These are phyloP conservation scores for Diutina sp. DNA, from an alignment of 1,139 yeast genomes.

Conservation along the genomic window DNA sequence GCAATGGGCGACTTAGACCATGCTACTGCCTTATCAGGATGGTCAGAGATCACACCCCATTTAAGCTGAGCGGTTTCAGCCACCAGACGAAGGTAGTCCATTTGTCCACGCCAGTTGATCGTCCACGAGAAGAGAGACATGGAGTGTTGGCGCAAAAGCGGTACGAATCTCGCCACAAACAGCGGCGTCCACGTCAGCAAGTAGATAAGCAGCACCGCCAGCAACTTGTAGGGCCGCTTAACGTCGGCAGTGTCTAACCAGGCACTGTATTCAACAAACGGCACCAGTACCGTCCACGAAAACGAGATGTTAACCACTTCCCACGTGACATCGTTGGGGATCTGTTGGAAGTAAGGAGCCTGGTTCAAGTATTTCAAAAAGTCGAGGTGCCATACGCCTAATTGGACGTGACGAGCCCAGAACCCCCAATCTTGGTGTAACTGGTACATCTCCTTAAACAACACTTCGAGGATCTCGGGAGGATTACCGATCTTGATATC, in stretches of 20 bases:
- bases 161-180: conserved; percentile 24
- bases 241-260: conserved; percentile 16
- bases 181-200: conserved; percentile 26
- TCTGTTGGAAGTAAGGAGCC: conserved; percentile 20
- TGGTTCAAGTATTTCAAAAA: conserved; percentile 44
- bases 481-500: conserved; percentile 1
- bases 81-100: conserved; percentile 25
- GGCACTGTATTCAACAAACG: conserved; percentile 23
- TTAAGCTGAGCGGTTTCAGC: conserved; percentile 14
- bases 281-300: conserved; percentile 22
- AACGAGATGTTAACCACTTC: conserved; percentile 26
- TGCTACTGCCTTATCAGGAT: conserved; percentile 31
- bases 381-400: conserved; percentile 19
- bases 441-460: background rate
- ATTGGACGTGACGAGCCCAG: background rate
- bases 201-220: conserved; percentile 28
- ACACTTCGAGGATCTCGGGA: background rate
- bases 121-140: conserved; percentile 74
- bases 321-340: conserved; percentile 12
- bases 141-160: conserved; percentile 24
- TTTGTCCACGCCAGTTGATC: conserved; percentile 41
- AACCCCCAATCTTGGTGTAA: background rate
- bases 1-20: conserved; percentile 5
- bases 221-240: conserved; percentile 12
- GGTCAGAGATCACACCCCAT: conserved; percentile 50